Percentiles rank a stretch among this genome's conserved stretches.
These are phyloP conservation scores for Pascua guehoae DNA, from an alignment of 1,284 basidiomycete species.

Conservation along the genomic window DNA sequence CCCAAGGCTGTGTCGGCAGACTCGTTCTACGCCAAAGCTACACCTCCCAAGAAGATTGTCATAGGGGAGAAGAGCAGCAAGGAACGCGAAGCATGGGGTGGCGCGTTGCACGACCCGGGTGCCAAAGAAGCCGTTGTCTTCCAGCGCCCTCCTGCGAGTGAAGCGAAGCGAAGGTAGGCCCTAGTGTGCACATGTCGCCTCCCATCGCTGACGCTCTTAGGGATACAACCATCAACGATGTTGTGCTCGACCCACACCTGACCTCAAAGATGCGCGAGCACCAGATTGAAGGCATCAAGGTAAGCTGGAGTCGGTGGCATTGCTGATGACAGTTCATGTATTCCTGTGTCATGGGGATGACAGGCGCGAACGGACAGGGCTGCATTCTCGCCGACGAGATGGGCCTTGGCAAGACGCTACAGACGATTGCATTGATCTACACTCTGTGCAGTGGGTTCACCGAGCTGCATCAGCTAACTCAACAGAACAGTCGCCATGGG, in stretches of 20 bases:
- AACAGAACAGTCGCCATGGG: conserved; percentile 72
- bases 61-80: conserved; percentile 40
- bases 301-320: conserved; percentile 13
- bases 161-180: conserved; percentile 70
- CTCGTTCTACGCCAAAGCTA: conserved; percentile 31
- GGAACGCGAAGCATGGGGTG: conserved; percentile 29
- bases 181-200: neutral
- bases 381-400: conserved; percentile 97
- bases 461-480: conserved; percentile 4
- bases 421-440: conserved; percentile 85
- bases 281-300: conserved; percentile 73
- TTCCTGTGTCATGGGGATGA: conserved; percentile 90
- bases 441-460: conserved; percentile 70
- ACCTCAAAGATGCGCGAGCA: conserved; percentile 75
- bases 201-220: conserved; percentile 23
- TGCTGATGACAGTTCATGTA: conserved; percentile 70
- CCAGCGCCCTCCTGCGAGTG: conserved; percentile 68
- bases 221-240: conserved; percentile 60
- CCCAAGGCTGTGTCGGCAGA: conserved; percentile 4
- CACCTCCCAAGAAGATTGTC: conserved; percentile 28
- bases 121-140: conserved; percentile 78
- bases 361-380: conserved; percentile 75
- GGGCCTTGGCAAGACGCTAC: conserved; percentile 85
- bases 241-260: conserved; percentile 91
- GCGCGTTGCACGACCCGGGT: conserved; percentile 58